Conservation (phyloP, 2,329 filamentous ascomycete genomes). For the Blastomyces gilchristii region DNA sequence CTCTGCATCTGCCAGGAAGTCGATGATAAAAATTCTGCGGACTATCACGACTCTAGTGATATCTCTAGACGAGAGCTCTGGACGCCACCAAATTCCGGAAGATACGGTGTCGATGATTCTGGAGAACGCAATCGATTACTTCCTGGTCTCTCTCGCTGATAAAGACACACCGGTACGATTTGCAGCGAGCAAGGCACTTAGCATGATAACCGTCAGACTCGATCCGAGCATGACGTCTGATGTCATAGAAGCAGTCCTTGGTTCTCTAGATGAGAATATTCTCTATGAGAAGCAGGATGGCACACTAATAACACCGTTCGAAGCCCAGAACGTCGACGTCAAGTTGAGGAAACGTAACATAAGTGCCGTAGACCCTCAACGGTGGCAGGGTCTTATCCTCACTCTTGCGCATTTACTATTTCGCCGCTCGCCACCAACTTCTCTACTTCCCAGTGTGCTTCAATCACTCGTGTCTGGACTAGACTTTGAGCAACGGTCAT, state of each 20-base stretch:
- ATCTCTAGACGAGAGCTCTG: slow-evolving; percentile 35
- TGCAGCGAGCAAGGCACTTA: slow-evolving; percentile 85
- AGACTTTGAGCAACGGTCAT: slow-evolving; percentile 77
- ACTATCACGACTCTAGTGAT: slow-evolving; percentile 60
- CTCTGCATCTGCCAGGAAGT: slow-evolving; percentile 71
- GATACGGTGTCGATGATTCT: slow-evolving; percentile 45
- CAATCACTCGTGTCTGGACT: slow-evolving; percentile 68
- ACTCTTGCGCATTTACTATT: slow-evolving; percentile 82
- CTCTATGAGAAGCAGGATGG: slow-evolving; percentile 42
- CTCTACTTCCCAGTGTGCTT: slow-evolving; percentile 62
- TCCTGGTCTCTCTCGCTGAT: slow-evolving; percentile 69
- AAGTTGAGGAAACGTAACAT: slow-evolving; percentile 47
- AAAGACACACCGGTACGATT: slow-evolving; percentile 85
- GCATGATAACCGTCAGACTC: slow-evolving; percentile 71
- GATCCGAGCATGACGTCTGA: slow-evolving; percentile 71
- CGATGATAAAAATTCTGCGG: slow-evolving; percentile 73
- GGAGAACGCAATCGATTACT: slow-evolving; percentile 71
- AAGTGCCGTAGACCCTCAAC: slow-evolving; percentile 64
- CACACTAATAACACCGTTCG: slow-evolving; percentile 28
- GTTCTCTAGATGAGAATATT: slow-evolving; percentile 54
- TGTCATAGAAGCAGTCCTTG: slow-evolving; percentile 77
- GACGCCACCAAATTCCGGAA: slow-evolving; percentile 19
- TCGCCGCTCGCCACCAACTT: slow-evolving; percentile 63
- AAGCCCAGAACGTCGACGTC: slow-evolving; percentile 25
- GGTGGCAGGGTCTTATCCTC: slow-evolving; percentile 88